These are phyloP conservation scores for Exophiala sp. DNA, from an alignment of 2,329 filamentous ascomycete species.

Conservation along the genomic window DNA sequence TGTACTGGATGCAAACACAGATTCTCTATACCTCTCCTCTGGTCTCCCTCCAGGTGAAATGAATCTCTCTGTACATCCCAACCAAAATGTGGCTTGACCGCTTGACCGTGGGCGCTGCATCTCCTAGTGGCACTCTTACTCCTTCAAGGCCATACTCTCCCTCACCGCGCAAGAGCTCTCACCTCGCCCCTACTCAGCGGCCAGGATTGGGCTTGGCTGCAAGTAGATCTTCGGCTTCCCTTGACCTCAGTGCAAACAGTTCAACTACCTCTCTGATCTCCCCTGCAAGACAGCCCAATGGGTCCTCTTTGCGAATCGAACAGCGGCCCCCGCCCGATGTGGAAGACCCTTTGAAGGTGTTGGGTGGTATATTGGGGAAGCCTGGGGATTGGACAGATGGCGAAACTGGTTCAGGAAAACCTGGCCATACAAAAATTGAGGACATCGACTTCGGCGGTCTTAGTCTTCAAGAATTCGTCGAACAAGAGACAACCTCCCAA, in stretches of 20 bases:
- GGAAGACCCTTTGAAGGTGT: conserved; percentile 63
- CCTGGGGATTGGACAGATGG: conserved; percentile 5
- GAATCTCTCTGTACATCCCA: background rate
- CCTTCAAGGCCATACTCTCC: conserved; percentile 67
- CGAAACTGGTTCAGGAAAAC: conserved; percentile 19
- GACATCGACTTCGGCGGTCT: conserved; percentile 74
- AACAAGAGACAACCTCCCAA: conserved; percentile 39
- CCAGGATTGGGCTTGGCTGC: conserved; percentile 63
- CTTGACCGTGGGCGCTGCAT: conserved; percentile 62
- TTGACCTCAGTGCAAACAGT: conserved; percentile 64
- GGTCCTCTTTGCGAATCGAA: conserved; percentile 59
- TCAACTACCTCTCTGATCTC: conserved; percentile 69
- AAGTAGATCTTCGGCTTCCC: conserved; percentile 63
- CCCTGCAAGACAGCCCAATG: conserved; percentile 60
- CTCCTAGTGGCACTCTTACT: conserved; percentile 57
- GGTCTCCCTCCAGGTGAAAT: background rate
- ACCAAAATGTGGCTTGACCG: conserved; percentile 79
- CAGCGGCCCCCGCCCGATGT: conserved; percentile 50
- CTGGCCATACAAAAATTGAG: conserved; percentile 34
- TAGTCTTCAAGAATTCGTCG: conserved; percentile 66
- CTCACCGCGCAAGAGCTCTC: conserved; percentile 60
- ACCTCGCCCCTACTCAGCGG: conserved; percentile 61
- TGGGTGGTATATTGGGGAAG: conserved; percentile 52
- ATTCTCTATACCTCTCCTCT: too few species aligned
- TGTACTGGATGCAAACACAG: too few species aligned